Base-by-base conservation (phyloP, 2,329 filamentous ascomycete genomes). In the Coniochaeta sp. region DNA sequence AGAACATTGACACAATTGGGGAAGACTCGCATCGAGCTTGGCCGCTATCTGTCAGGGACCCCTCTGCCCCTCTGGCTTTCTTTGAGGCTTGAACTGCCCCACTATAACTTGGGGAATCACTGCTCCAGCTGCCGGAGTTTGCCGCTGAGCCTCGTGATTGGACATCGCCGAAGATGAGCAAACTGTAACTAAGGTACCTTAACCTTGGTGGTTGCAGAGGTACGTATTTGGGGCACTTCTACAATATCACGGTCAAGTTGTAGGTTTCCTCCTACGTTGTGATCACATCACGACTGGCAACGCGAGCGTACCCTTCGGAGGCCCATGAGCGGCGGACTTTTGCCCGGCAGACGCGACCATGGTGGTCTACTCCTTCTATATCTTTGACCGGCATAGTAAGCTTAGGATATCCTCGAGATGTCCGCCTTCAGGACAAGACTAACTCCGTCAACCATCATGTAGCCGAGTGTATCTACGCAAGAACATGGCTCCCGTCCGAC, bases 391-490 rank as follows among this genome's bases (percentile, higher is more conserved):
- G 66, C 95, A 99, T 77, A 96, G 95, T 97, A 82, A 72, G 84
- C 70, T 57, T 12, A 34, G 31, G 19, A 12, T 38, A 28, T 6
- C 31, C 34, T 24, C 54, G 14, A 34, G n/a, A 12, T 9, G 6
- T 55, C 14, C 54, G 31, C 22, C 31, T 28, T 38, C 8, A 19
- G 17, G 24, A 52, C 6, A 55, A 26, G 52, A 24, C 50, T 31
- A 24, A 28, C 58, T 16, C 22, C 8, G 14, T 16, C 58, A n/a
- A 9, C 60, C 34, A 47, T 43, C 38, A 55, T 47, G 16, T 74
- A 98, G 93, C 95, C 72, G 93, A 98, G 78, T 99, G 95, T 80
- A 92, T 99, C 77, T 99, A 98, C 85, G 89, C 87, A 73, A 90
- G 90, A 69, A 87, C 87, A 72, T 99, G 93, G 93, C 80, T 87